Base-by-base conservation (phyloP, 805 yeast species). In the Yamadazyma insecticola region DNA sequence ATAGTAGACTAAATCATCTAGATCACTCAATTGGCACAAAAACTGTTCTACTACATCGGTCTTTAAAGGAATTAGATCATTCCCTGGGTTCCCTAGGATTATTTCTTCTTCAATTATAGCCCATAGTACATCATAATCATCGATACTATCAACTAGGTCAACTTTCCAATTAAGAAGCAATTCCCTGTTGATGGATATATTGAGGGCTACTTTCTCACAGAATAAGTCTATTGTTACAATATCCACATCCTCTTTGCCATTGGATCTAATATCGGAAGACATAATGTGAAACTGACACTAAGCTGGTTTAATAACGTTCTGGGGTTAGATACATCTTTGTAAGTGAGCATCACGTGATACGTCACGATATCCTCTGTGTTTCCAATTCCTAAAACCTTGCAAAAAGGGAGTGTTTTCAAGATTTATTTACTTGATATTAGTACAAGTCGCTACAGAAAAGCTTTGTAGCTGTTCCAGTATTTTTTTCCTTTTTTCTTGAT, bases 141-240 rank as follows among this genome's bases (percentile, higher is more conserved):
- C 30, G 5, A 50, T 30, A 15, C 36, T 35, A 26, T 60, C 64
- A 5, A 43, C 28, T 22, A 62, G 40, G 21, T 63, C 69, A 4
- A 55, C 36, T 39, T 60, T 62, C 70, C 70, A 64, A 35, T 57
- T 53, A 23, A 29, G 24, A 6, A 64, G 45, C n/a, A 52, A 37
- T 6, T 49, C 53, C 18, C 32, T 40, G 33, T 63, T 55, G 36
- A 63, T 35, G 8, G 40, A 36, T 36, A 43, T 48, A 21, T 44
- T 42, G 12, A 54, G 44, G 16, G 57, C 39, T 5, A 49, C 48
- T 4, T 33, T 29, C 14, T 43, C 45, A 39, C 62, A 53, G 5
- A 51, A 23, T 25, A 28, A 35, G 18, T 50, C 33, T n/a, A 57
- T 45, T 22, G 55, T 19, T n/a, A 19, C 28, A 13, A 29, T 32